phyloP scores from a whole-genome alignment of 1,139 yeast genomes.

The Komagataea norvegica region DNA sequence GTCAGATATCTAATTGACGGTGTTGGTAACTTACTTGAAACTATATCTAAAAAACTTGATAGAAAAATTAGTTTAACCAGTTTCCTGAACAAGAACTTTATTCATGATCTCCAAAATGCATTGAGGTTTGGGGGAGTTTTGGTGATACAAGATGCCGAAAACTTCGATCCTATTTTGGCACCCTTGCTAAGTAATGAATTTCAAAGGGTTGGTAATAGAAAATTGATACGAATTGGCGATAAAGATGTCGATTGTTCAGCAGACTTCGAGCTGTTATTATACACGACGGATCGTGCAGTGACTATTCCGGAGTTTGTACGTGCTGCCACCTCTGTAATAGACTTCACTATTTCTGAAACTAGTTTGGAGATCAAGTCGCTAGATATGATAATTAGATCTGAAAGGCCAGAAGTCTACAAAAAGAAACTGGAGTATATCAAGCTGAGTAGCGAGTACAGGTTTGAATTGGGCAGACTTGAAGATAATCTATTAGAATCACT shows the following conservation, averaged over 20 bases:
- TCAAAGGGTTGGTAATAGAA: constrained; percentile 65
- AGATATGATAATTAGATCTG: constrained; percentile 48
- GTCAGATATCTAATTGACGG: constrained; percentile 76
- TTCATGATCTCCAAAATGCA: constrained; percentile 72
- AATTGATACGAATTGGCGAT: constrained; percentile 55
- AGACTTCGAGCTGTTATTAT: constrained; percentile 55
- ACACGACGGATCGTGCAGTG: constrained; percentile 55
- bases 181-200: constrained; percentile 59
- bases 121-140: constrained; percentile 77
- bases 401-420: constrained; percentile 64
- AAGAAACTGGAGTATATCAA: constrained; percentile 49
- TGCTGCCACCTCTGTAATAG: constrained; percentile 59
- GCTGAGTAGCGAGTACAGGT: constrained; percentile 57
- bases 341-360: constrained; percentile 66
- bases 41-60: constrained; percentile 33
- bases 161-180: constrained; percentile 68
- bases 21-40: constrained; percentile 41
- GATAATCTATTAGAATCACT: constrained; percentile 54
- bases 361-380: constrained; percentile 63
- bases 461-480: constrained; percentile 54
- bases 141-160: constrained; percentile 73
- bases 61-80: constrained; percentile 54
- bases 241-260: constrained; percentile 64
- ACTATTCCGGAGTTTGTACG: constrained; percentile 49
- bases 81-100: constrained; percentile 65